A percentile compares a stretch with the other conserved stretches of the same genome.
Evolutionary conservation across 2,329 filamentous ascomycete species (phyloP).

Genomic region (Colletotrichum navitas): DNA sequence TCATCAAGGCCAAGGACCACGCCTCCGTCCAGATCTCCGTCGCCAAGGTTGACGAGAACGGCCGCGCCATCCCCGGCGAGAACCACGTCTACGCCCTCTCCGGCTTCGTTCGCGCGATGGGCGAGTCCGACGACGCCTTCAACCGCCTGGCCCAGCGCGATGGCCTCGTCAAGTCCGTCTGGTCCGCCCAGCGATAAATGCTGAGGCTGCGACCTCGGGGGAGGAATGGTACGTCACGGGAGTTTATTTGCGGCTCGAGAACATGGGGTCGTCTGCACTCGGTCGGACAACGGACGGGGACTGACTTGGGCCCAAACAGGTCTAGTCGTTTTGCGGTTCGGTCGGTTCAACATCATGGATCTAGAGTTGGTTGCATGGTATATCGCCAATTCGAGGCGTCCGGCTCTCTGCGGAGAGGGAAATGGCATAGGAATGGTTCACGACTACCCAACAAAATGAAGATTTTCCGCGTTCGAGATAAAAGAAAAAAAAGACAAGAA

Average conservation of each 20-base stretch:
- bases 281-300: not conserved
- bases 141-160: slow-evolving; percentile 97
- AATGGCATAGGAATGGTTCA: slow-evolving; percentile 44
- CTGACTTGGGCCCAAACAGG: slow-evolving; percentile 22
- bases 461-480: slow-evolving; percentile 54
- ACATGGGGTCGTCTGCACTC: slow-evolving; percentile 22
- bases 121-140: slow-evolving; percentile 95
- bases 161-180: slow-evolving; percentile 96
- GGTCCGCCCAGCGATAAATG: slow-evolving; percentile 79
- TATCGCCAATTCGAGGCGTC: slow-evolving; percentile 59
- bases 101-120: slow-evolving; percentile 97
- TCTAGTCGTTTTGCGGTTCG: slow-evolving; percentile 43
- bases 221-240: slow-evolving; percentile 38
- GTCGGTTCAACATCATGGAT: slow-evolving; percentile 44
- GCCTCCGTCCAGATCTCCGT: slow-evolving; percentile 97
- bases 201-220: slow-evolving; percentile 39
- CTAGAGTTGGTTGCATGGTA: slow-evolving; percentile 44
- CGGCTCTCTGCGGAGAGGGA: slow-evolving; percentile 51
- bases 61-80: slow-evolving; percentile 91
- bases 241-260: slow-evolving; percentile 21
- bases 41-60: slow-evolving; percentile 99
- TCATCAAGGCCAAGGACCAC: slow-evolving; percentile 99
- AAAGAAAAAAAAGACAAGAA: not conserved
- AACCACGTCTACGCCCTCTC: slow-evolving; percentile 97
- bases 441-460: slow-evolving; percentile 44